Percentiles rank a stretch among this genome's conserved stretches.
phyloP scores from a whole-genome alignment of 441 rosid genomes.

The Aleurites moluccanus region DNA sequence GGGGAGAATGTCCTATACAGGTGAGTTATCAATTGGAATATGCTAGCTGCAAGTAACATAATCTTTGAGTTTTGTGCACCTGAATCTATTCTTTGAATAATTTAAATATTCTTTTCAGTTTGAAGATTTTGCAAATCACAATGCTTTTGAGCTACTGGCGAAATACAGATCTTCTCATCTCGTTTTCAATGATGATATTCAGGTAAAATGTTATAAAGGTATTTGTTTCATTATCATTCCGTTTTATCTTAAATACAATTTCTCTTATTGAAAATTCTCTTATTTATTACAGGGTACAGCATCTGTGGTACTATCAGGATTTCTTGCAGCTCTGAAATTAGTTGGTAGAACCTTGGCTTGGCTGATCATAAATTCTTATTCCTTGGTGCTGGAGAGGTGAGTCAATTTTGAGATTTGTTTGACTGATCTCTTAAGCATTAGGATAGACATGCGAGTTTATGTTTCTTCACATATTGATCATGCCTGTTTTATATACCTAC shows the following conservation, averaged over 20 bases:
- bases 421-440: neutral
- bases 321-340: conserved; percentile 66
- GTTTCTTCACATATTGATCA: too few species aligned
- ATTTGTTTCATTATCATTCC: neutral
- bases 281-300: conserved; percentile 73
- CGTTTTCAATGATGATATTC: conserved; percentile 90
- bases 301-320: conserved; percentile 80
- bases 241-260: neutral
- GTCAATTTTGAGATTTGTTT: neutral
- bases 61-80: neutral
- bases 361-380: conserved; percentile 78
- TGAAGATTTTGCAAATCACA: conserved; percentile 97
- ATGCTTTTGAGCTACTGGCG: conserved; percentile 68
- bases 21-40: conserved; percentile 33
- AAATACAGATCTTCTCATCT: conserved; percentile 75
- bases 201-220: conserved; percentile 38
- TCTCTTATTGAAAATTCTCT: conserved; percentile 16
- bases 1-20: conserved; percentile 87
- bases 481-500: neutral
- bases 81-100: conserved; percentile 8
- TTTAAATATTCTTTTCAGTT: conserved; percentile 48
- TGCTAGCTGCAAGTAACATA: neutral
- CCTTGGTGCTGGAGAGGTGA: conserved; percentile 94
- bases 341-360: conserved; percentile 61
- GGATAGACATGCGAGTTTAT: neutral